Evolutionary conservation across 768 basidiomycete genomes (phyloP).

Genomic region (Suillus subaureus): DNA sequence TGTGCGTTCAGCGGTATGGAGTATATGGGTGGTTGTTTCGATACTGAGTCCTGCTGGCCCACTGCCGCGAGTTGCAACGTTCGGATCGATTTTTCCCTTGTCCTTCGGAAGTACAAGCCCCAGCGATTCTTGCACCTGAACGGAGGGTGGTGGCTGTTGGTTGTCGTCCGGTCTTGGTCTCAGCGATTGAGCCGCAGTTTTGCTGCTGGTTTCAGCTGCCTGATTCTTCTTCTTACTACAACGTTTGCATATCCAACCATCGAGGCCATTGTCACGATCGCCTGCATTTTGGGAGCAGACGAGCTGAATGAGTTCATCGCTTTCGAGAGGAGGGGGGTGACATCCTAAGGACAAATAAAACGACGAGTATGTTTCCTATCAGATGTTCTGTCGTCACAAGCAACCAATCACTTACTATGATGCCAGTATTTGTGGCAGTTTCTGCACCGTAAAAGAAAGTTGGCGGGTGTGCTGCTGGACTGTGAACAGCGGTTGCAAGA

Average conservation of each 20-base stretch:
- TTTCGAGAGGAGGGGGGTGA: conserved; percentile 32
- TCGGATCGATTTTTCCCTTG: neutral
- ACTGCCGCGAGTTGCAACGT: neutral
- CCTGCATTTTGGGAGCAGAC: conserved; percentile 27
- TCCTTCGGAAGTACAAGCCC: neutral
- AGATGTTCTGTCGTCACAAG: too few relatives aligned
- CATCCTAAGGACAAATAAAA: conserved; percentile 25
- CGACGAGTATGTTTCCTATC: neutral
- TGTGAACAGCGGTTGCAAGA: conserved; percentile 29
- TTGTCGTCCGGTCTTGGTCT: neutral
- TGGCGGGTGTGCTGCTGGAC: conserved; percentile 25
- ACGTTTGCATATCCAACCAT: conserved; percentile 32
- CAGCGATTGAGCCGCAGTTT: neutral
- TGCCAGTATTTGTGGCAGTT: conserved; percentile 39
- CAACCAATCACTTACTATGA: conserved; percentile 23
- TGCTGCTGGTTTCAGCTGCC: neutral
- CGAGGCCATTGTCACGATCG: conserved; percentile 25
- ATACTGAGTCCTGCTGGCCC: neutral
- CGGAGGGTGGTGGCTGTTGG: neutral
- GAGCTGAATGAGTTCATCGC: conserved; percentile 25
- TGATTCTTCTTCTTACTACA: conserved; percentile 32
- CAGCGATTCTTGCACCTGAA: neutral
- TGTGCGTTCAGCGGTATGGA: neutral
- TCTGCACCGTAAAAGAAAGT: conserved; percentile 37
- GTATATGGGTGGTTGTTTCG: neutral